A percentile compares a stretch with the other conserved stretches of the same genome.
Evolutionary conservation across 2,329 filamentous ascomycete species (phyloP).

Genomic region (Bisporella sp.): DNA sequence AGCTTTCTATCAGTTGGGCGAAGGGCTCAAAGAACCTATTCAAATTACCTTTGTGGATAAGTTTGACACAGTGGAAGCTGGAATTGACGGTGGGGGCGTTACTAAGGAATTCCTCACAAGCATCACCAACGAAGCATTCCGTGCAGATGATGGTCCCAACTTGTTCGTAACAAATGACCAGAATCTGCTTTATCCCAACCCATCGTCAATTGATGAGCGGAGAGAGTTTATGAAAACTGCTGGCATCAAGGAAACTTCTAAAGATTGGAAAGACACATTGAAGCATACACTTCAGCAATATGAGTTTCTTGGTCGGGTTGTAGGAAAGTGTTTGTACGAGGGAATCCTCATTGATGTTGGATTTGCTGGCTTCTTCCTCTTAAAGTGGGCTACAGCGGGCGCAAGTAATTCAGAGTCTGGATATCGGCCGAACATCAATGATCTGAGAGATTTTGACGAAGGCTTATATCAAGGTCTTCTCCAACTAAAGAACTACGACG

Average conservation of each 20-base stretch:
- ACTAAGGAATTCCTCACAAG: constrained; percentile 95
- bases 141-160: constrained; percentile 44
- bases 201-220: constrained; percentile 64
- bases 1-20: constrained; percentile 74
- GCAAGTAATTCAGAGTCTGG: constrained; percentile 59
- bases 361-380: constrained; percentile 91
- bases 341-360: constrained; percentile 88
- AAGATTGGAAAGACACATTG: constrained; percentile 51
- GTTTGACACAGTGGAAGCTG: constrained; percentile 80
- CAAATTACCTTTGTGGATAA: constrained; percentile 95
- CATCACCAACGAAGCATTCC: constrained; percentile 79
- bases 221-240: constrained; percentile 48
- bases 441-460: constrained; percentile 86
- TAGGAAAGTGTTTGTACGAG: constrained; percentile 96
- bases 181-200: constrained; percentile 84
- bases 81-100: constrained; percentile 93
- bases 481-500: constrained; percentile 76
- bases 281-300: constrained; percentile 63
- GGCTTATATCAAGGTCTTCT: constrained; percentile 81
- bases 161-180: constrained; percentile 82
- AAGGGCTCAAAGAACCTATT: constrained; percentile 86
- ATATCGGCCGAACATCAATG: constrained; percentile 91
- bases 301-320: constrained; percentile 86
- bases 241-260: constrained; percentile 44
- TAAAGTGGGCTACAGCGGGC: constrained; percentile 82